Conservation (phyloP, 2,329 filamentous ascomycete genomes). For the Aspergillus amoenus region DNA sequence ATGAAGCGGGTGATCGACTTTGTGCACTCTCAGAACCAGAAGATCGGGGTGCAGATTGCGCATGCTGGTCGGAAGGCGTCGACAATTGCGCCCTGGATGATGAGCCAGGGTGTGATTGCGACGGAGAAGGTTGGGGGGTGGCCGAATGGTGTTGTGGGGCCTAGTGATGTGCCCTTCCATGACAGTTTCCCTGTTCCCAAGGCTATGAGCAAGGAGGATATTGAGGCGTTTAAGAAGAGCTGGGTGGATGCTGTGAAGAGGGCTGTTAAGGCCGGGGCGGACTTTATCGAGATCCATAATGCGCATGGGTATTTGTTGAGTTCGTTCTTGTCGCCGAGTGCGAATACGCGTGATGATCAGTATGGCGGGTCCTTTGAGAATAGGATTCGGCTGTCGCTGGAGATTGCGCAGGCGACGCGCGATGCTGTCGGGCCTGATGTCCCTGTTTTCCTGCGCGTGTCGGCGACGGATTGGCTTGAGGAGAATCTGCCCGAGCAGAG, state of each 20-base stretch:
- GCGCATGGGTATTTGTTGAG: conserved; percentile 78
- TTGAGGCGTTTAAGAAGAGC: conserved; percentile 61
- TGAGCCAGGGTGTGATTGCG: conserved; percentile 43
- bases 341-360: conserved; percentile 65
- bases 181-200: conserved; percentile 62
- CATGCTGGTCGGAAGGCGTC: conserved; percentile 71
- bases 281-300: conserved; percentile 77
- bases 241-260: conserved; percentile 61
- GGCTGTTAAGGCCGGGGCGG: conserved; percentile 68
- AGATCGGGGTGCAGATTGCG: conserved; percentile 75
- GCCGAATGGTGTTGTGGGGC: conserved; percentile 27
- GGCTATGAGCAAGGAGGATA: conserved; percentile 68
- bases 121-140: conserved; percentile 55
- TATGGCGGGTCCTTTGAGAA: conserved; percentile 60
- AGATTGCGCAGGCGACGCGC: conserved; percentile 64
- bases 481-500: conserved; percentile 55
- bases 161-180: conserved; percentile 60
- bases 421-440: conserved; percentile 63
- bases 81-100: conserved; percentile 54
- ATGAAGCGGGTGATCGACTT: conserved; percentile 72
- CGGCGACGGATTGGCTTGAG: conserved; percentile 75
- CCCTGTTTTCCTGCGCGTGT: conserved; percentile 72
- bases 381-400: conserved; percentile 65
- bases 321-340: conserved; percentile 66
- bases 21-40: conserved; percentile 73